A percentile compares a stretch with the other conserved stretches of the same genome.
phyloP scores from a whole-genome alignment of 2,329 filamentous ascomycete genomes.

The Sclerotinia sclerotiorum region DNA sequence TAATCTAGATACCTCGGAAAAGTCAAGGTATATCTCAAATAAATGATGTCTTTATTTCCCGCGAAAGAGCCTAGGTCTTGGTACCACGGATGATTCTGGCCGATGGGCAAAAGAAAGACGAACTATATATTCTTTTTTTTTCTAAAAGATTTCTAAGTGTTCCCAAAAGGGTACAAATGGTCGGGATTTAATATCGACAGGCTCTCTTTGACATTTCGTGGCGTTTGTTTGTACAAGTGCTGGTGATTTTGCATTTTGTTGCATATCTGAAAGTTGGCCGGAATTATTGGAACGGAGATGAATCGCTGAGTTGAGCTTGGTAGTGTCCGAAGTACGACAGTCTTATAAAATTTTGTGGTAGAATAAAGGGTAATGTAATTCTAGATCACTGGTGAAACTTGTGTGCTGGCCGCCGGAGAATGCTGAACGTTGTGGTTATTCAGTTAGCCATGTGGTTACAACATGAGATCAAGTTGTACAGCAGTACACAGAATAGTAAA shows the following conservation, averaged over 20 bases:
- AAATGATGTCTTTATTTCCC: neutral
- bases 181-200: neutral
- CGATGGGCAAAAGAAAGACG: conserved; percentile 5
- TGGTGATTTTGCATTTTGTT: conserved; percentile 15
- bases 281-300: conserved; percentile 9
- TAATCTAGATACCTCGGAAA: neutral
- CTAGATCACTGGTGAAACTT: conserved; percentile 12
- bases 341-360: neutral
- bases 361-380: conserved; percentile 3
- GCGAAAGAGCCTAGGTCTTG: neutral
- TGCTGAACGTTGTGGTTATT: conserved; percentile 13
- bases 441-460: conserved; percentile 5
- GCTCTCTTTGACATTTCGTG: neutral
- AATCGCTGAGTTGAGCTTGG: conserved; percentile 2
- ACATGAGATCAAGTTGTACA: conserved; percentile 1
- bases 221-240: conserved; percentile 3
- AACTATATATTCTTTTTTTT: neutral
- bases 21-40: neutral
- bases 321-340: conserved; percentile 5
- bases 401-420: conserved; percentile 15
- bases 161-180: neutral
- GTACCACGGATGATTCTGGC: neutral
- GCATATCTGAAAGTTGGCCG: conserved; percentile 21
- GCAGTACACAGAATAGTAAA: neutral
- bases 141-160: neutral